A percentile compares a stretch with the other conserved stretches of the same genome.
phyloP scores from a whole-genome alignment of 768 basidiomycete species.

The Boletus coccyginus region DNA sequence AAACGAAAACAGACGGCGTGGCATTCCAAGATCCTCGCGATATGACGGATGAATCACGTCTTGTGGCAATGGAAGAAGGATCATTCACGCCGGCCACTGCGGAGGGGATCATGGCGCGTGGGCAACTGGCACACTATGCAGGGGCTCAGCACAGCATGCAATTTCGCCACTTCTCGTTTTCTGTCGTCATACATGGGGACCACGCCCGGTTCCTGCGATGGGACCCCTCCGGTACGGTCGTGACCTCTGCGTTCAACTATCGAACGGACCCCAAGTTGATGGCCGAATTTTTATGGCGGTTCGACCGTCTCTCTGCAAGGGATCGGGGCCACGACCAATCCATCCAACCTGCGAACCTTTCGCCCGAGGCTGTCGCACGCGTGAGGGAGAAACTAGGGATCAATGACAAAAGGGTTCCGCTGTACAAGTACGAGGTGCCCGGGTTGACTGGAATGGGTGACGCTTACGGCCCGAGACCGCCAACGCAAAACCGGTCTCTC shows the following conservation, averaged over 20 bases:
- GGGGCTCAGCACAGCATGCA: constrained; percentile 23
- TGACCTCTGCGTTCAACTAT: not conserved
- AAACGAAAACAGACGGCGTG: not conserved
- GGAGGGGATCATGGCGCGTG: not conserved
- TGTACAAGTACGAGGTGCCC: not conserved
- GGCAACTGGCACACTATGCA: constrained; percentile 27
- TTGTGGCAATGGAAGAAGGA: not conserved
- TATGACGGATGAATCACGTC: not conserved
- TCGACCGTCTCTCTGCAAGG: not conserved
- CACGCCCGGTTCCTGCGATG: constrained; percentile 33
- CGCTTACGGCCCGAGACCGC: not conserved
- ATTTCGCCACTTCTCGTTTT: constrained; percentile 33
- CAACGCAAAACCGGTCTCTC: not conserved
- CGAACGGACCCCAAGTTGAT: not conserved
- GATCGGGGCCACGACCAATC: not conserved
- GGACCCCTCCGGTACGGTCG: constrained; percentile 23
- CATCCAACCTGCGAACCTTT: not conserved
- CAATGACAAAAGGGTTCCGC: not conserved
- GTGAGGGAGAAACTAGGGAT: not conserved
- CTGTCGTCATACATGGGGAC: constrained; percentile 23
- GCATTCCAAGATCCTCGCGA: not conserved
- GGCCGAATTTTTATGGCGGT: not conserved
- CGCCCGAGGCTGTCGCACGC: not conserved
- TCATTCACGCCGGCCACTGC: not conserved
- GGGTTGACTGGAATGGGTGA: not conserved